phyloP scores from a whole-genome alignment of 1,139 yeast genomes.

The Hyphopichia buzzinii region DNA sequence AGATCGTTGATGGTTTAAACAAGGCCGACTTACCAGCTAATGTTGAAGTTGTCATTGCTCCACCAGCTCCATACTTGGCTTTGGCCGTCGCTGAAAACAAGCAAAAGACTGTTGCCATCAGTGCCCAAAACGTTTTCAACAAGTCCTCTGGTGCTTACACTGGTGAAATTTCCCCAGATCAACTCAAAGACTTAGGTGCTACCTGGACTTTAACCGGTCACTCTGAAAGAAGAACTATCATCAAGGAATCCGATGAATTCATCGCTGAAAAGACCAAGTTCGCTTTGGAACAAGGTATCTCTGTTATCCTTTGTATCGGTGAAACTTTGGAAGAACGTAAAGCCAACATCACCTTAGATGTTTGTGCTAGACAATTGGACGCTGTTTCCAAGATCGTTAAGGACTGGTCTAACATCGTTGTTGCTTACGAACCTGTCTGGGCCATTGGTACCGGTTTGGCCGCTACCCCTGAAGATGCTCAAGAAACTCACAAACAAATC shows the following conservation, averaged over 20 bases:
- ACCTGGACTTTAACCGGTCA: conserved; percentile 97
- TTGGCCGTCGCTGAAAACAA: conserved; percentile 69
- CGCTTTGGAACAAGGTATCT: conserved; percentile 84
- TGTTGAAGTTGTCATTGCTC: conserved; percentile 91
- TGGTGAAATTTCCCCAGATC: conserved; percentile 91
- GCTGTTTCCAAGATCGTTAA: conserved; percentile 80
- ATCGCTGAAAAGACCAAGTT: conserved; percentile 93
- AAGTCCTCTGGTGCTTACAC: conserved; percentile 96
- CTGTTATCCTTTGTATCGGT: conserved; percentile 95
- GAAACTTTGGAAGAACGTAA: conserved; percentile 96
- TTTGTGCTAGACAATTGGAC: conserved; percentile 84
- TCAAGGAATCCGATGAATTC: conserved; percentile 87
- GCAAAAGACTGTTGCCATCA: conserved; percentile 70
- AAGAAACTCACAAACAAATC: conserved; percentile 87
- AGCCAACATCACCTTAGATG: conserved; percentile 79
- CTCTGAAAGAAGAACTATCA: conserved; percentile 96
- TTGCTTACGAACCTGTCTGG: conserved; percentile 99
- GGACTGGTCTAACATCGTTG: conserved; percentile 91
- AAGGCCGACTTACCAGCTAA: conserved; percentile 68
- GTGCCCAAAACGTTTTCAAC: conserved; percentile 88
- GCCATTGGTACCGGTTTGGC: conserved; percentile 99
- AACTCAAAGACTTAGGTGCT: conserved; percentile 89
- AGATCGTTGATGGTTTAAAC: conserved; percentile 83
- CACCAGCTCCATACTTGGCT: conserved; percentile 90
- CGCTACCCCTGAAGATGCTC: conserved; percentile 97